Conservation (phyloP, 768 basidiomycete genomes). For the Russula sp. region DNA sequence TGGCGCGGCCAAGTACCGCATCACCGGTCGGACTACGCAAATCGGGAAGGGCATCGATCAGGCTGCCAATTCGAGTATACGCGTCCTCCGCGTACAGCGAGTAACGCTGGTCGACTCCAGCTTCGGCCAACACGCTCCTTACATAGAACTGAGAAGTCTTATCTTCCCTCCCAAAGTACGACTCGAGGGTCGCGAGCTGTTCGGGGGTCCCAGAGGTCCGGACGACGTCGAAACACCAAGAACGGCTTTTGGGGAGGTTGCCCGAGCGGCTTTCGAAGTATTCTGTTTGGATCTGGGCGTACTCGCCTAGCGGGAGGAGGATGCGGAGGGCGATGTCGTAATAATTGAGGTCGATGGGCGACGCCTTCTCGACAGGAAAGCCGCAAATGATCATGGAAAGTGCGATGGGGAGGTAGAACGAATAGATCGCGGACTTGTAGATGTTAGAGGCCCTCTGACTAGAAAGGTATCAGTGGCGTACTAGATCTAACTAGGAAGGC, state of each 20-base stretch:
- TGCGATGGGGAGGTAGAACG: constrained; percentile 97
- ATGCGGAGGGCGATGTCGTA: constrained; percentile 74
- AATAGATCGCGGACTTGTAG: constrained; percentile 97
- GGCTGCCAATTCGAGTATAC: constrained; percentile 53
- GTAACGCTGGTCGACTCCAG: constrained; percentile 63
- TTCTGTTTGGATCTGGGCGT: constrained; percentile 98
- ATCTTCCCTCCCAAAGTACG: constrained; percentile 56
- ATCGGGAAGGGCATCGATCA: constrained; percentile 75
- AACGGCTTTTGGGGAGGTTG: constrained; percentile 92
- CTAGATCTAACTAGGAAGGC: constrained; percentile 16
- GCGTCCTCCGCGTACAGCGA: constrained; percentile 68
- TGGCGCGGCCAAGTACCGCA: constrained; percentile 47
- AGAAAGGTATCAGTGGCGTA: not conserved
- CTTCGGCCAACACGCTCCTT: constrained; percentile 63
- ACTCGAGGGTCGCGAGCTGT: constrained; percentile 51
- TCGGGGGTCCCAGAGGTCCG: constrained; percentile 47
- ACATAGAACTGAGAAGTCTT: constrained; percentile 49
- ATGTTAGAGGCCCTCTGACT: constrained; percentile 89
- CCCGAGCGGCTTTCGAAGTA: constrained; percentile 82
- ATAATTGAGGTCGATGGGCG: constrained; percentile 40
- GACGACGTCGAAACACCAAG: constrained; percentile 90
- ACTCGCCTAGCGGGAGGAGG: constrained; percentile 88
- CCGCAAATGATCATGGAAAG: constrained; percentile 78
- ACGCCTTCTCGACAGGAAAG: constrained; percentile 43
- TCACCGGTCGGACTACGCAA: constrained; percentile 27